These are phyloP conservation scores for Chondrus crispus DNA, from an alignment of 23 red algal genomes.

Conservation along the genomic window DNA sequence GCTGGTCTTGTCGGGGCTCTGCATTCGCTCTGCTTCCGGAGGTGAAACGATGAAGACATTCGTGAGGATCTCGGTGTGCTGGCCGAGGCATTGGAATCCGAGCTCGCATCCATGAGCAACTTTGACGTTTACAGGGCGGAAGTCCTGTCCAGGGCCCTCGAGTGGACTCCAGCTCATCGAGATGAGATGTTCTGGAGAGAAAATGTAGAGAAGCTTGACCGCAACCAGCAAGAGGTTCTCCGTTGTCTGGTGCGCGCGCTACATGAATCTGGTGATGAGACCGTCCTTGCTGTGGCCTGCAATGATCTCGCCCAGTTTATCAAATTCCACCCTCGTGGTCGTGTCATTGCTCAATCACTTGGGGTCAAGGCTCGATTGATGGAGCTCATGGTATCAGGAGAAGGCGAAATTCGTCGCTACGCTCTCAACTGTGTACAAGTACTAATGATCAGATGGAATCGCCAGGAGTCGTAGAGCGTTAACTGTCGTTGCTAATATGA, in stretches of 20 bases:
- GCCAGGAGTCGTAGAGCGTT: conserved; percentile 33
- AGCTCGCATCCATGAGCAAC: conserved; percentile 80
- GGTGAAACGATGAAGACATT: conserved; percentile 86
- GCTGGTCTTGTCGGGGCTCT: conserved; percentile 75
- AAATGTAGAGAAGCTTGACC: conserved; percentile 78
- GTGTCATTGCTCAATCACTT: conserved; percentile 63
- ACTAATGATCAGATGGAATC: conserved; percentile 71
- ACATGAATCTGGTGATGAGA: conserved; percentile 60
- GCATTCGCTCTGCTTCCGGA: conserved; percentile 43
- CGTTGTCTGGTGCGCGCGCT: conserved; percentile 67
- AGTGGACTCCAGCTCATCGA: conserved; percentile 86
- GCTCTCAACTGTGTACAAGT: conserved; percentile 78
- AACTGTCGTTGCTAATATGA: no score
- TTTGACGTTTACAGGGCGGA: conserved; percentile 91
- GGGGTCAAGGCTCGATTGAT: conserved; percentile 87
- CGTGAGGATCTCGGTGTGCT: conserved; percentile 67
- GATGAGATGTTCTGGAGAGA: conserved; percentile 86
- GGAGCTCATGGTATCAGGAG: conserved; percentile 84
- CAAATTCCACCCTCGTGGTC: conserved; percentile 77
- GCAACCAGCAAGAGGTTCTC: conserved; percentile 77
- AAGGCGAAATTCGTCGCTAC: conserved; percentile 66
- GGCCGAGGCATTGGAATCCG: conserved; percentile 47
- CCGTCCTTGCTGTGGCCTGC: conserved; percentile 73
- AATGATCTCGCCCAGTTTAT: conserved; percentile 90
- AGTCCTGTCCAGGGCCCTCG: conserved; percentile 77